Evolutionary conservation across 2,329 filamentous ascomycete genomes (phyloP), one percentile per base, ranked within the genome.

Genomic region (Aschersonia sp.): DNA sequence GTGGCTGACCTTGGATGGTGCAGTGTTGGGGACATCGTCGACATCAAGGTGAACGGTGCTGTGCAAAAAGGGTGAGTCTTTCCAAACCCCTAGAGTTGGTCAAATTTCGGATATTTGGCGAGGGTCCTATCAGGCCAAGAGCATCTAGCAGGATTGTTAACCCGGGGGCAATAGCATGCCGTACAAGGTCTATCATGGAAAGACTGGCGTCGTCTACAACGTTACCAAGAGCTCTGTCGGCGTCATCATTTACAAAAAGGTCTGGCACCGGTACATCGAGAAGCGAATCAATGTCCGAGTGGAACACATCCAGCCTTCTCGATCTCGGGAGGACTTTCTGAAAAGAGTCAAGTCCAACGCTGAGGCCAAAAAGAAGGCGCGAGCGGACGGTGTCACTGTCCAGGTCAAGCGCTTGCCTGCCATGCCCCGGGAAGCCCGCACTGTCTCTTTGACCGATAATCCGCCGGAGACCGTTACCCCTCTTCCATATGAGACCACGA

Each of bases 221-320:
- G 92, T 98, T 65, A 92, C 91, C 75, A 95, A 96, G 83, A 85
- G 81, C 63, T 86, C 92, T 58, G 89, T 98, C 69, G 92, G 92
- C 65, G 85, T 98, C 72, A 96, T 98, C 76, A 86, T 98, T 75
- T 91, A 94, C 85, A 96, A 95, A 83, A 88, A 94, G 73, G 92
- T 98, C 70, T 89, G 89, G 76, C 92, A 97, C 84, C 86, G 91
- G 67, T 98, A 96, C 83, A 80, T 98, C 71, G 92, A 98, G 86
- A 98, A 98, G 89, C 91, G 92, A 72, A 83, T 98, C 78, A 97
- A 95, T 83, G 79, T 98, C 75, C 88, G 92, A 69, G 74, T 97
- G 73, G 92, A 98, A 84, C 92, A 98, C 84, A 80, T 98, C 74
- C 74, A 75, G 66, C 85, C 86, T 68, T 97, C 91, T 61, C 85